These are phyloP conservation scores for Hortaea sp. DNA, from an alignment of 2,329 filamentous ascomycete species.

Conservation along the genomic window DNA sequence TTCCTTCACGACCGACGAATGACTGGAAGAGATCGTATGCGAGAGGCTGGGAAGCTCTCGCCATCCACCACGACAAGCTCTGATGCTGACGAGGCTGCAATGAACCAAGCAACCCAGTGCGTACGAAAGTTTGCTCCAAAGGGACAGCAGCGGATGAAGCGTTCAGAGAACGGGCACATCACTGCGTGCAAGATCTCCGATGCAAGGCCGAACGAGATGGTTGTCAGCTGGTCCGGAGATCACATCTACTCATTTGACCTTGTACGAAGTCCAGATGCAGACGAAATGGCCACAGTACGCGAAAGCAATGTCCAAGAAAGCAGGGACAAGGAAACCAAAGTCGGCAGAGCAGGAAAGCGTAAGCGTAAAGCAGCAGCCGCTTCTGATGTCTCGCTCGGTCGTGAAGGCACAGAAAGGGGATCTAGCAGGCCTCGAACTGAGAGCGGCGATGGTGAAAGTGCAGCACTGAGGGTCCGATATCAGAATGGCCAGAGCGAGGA, in stretches of 20 bases:
- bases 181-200: slow-evolving; percentile 63
- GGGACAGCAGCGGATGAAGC: slow-evolving; percentile 44
- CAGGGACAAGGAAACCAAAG: slow-evolving; percentile 4
- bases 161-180: slow-evolving; percentile 52
- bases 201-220: slow-evolving; percentile 55
- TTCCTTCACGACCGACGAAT: slow-evolving; percentile 61
- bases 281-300: slow-evolving; percentile 9
- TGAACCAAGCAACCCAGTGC: slow-evolving; percentile 53
- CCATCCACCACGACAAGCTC: slow-evolving; percentile 31
- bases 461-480: slow-evolving; percentile 48
- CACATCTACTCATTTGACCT: slow-evolving; percentile 53
- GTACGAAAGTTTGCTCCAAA: slow-evolving; percentile 56
- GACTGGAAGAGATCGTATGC: slow-evolving; percentile 49
- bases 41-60: slow-evolving; percentile 43
- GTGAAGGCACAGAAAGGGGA: slow-evolving; percentile 30
- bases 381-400: slow-evolving; percentile 5
- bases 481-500: slow-evolving; percentile 51
- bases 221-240: slow-evolving; percentile 60
- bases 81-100: slow-evolving; percentile 41
- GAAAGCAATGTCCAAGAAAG: slow-evolving; percentile 16
- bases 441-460: slow-evolving; percentile 23
- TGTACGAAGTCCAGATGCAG: slow-evolving; percentile 46
- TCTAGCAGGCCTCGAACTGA: slow-evolving; percentile 40
- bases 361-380: background rate
- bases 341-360: slow-evolving; percentile 9